Evolutionary conservation across 805 yeast species (phyloP).

Genomic region (Wickerhamomyces queroliae): DNA sequence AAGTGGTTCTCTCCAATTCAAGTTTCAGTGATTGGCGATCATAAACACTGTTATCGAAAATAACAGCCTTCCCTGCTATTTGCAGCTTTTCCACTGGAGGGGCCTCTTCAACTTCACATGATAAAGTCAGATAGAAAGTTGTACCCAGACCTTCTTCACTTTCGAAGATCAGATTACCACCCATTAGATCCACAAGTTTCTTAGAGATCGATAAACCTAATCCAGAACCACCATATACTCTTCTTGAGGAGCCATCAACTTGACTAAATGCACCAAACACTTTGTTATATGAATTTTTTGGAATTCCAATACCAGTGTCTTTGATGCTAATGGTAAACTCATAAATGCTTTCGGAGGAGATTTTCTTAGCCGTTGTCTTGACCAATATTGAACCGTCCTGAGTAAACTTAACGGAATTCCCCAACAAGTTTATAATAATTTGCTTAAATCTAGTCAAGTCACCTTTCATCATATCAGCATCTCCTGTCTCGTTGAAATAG

Average conservation of each 20-base stretch:
- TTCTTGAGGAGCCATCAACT: slow-evolving; percentile 87
- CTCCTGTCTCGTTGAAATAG: slow-evolving; percentile 72
- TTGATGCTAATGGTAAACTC: slow-evolving; percentile 72
- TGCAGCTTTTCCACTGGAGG: neutral
- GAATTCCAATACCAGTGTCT: slow-evolving; percentile 87
- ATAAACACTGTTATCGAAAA: slow-evolving; percentile 5
- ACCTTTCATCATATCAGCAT: slow-evolving; percentile 77
- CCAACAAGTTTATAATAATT: slow-evolving; percentile 75
- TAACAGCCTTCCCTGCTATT: slow-evolving; percentile 3
- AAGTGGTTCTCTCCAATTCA: slow-evolving; percentile 2
- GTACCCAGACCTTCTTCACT: slow-evolving; percentile 77
- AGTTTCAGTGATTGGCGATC: slow-evolving; percentile 8
- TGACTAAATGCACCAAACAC: slow-evolving; percentile 88
- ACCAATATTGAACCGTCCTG: slow-evolving; percentile 75
- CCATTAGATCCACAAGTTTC: slow-evolving; percentile 81
- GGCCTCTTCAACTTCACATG: slow-evolving; percentile 16
- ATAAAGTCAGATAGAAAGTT: slow-evolving; percentile 70
- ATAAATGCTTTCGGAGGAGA: slow-evolving; percentile 26
- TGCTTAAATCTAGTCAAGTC: slow-evolving; percentile 82
- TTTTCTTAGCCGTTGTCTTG: slow-evolving; percentile 47
- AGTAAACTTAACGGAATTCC: slow-evolving; percentile 84
- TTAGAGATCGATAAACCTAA: slow-evolving; percentile 81
- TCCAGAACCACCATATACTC: slow-evolving; percentile 90
- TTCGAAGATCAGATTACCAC: slow-evolving; percentile 83
- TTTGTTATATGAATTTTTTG: slow-evolving; percentile 72